Evolutionary conservation across 192 early-diverging fungal genomes (phyloP).

Genomic region (Tieghemiomyces parasiticus): DNA sequence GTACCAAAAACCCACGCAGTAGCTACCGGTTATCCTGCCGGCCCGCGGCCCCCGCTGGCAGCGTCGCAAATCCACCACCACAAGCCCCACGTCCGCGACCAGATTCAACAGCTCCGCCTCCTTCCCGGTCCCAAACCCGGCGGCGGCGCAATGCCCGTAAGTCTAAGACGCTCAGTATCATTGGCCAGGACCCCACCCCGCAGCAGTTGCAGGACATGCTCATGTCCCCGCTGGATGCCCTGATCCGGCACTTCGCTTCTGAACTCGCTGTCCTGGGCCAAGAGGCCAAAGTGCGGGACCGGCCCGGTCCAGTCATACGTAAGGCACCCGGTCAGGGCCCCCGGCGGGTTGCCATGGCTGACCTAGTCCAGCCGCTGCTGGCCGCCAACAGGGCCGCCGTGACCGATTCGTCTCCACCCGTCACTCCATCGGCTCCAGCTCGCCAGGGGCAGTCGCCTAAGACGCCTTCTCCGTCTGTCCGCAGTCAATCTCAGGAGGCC

Average conservation of each 20-base stretch:
- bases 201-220: neutral
- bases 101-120: too few relatives aligned
- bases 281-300: neutral
- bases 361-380: neutral
- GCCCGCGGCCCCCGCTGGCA: too few relatives aligned
- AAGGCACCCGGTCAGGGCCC: neutral
- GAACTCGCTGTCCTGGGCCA: neutral
- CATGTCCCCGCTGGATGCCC: constrained; percentile 4
- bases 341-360: neutral
- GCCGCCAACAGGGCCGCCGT: neutral
- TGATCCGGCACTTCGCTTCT: neutral
- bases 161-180: constrained; percentile 5
- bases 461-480: neutral
- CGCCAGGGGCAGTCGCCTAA: neutral
- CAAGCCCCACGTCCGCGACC: too few relatives aligned
- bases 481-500: neutral
- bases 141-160: neutral
- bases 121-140: neutral
- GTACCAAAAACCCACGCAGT: too few relatives aligned
- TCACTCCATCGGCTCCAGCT: neutral
- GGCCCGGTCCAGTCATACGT: neutral
- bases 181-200: neutral
- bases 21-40: too few relatives aligned
- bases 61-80: too few relatives aligned
- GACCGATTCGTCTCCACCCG: neutral